A percentile compares a stretch with the other conserved stretches of the same genome.
These are phyloP conservation scores for Exophiala calicioides DNA, from an alignment of 2,329 filamentous ascomycete species.

Conservation along the genomic window DNA sequence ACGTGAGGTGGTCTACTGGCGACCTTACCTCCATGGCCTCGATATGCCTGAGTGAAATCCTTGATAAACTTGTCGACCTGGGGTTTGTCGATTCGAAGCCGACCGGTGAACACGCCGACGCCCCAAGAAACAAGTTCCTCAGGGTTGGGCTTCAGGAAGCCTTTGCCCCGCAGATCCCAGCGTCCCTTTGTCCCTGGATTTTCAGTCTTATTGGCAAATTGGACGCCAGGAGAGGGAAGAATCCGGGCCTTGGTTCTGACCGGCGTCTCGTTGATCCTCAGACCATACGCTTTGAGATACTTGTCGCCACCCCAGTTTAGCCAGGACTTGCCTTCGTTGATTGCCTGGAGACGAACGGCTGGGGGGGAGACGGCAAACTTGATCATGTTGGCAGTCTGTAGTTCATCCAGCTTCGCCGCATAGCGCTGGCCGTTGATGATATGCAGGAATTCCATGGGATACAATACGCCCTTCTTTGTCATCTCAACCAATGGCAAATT, in stretches of 20 bases:
- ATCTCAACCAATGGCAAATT: slow-evolving; percentile 60
- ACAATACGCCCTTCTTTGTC: slow-evolving; percentile 55
- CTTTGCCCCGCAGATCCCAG: slow-evolving; percentile 84
- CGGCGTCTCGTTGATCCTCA: slow-evolving; percentile 67
- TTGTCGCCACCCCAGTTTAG: slow-evolving; percentile 70
- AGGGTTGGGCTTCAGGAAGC: slow-evolving; percentile 68
- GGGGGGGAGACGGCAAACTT: slow-evolving; percentile 86
- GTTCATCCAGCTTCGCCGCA: slow-evolving; percentile 58
- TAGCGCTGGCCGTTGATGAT: slow-evolving; percentile 60
- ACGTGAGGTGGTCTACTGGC: slow-evolving; percentile 49
- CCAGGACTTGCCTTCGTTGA: slow-evolving; percentile 66
- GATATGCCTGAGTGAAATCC: slow-evolving; percentile 65
- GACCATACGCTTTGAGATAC: slow-evolving; percentile 70
- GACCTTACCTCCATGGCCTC: slow-evolving; percentile 62
- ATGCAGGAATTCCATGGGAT: slow-evolving; percentile 59
- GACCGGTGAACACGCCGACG: slow-evolving; percentile 65
- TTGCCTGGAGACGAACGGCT: slow-evolving; percentile 64
- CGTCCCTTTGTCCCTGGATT: slow-evolving; percentile 70
- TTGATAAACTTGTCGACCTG: too few species aligned
- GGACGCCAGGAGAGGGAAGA: slow-evolving; percentile 68
- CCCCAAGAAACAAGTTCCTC: slow-evolving; percentile 71
- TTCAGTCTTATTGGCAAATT: slow-evolving; percentile 57
- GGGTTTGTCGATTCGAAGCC: slow-evolving; percentile 55
- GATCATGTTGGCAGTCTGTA: slow-evolving; percentile 82
- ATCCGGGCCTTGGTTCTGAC: slow-evolving; percentile 69